phyloP scores from a whole-genome alignment of 2,329 filamentous ascomycete genomes.

The Didymella segeticola region DNA sequence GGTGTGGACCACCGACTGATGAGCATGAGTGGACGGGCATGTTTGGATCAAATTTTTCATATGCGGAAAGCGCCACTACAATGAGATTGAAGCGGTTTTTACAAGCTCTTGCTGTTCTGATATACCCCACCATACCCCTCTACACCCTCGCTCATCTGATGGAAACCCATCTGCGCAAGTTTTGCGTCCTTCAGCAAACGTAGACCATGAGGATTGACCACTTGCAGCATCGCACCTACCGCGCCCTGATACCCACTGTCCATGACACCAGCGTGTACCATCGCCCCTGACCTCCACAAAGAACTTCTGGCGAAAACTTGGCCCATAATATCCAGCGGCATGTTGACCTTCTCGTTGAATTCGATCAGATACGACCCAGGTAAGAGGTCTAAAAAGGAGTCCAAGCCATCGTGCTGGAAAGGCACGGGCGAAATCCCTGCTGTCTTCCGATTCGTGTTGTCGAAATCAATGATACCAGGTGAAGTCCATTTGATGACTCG shows the following conservation, averaged over 20 bases:
- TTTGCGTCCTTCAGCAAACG: conserved; percentile 44
- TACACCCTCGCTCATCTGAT: conserved; percentile 46
- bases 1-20: no score
- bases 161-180: conserved; percentile 52
- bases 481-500: conserved; percentile 26
- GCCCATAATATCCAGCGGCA: conserved; percentile 52
- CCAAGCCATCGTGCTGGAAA: neutral
- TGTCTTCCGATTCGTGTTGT: conserved; percentile 8
- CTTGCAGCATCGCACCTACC: conserved; percentile 50
- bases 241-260: conserved; percentile 54
- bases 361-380: conserved; percentile 49
- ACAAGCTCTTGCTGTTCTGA: neutral
- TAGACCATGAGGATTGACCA: conserved; percentile 47
- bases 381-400: neutral
- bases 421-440: conserved; percentile 1
- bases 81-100: no score
- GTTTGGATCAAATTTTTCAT: no score
- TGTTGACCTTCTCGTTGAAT: conserved; percentile 51
- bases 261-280: conserved; percentile 47
- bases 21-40: no score
- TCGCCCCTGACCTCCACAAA: conserved; percentile 50
- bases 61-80: no score
- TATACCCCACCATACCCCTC: conserved; percentile 51
- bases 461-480: conserved; percentile 9
- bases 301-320: conserved; percentile 50